Evolutionary conservation across 2,329 filamentous ascomycete genomes (phyloP).

Genomic region (Boeremia exigua): DNA sequence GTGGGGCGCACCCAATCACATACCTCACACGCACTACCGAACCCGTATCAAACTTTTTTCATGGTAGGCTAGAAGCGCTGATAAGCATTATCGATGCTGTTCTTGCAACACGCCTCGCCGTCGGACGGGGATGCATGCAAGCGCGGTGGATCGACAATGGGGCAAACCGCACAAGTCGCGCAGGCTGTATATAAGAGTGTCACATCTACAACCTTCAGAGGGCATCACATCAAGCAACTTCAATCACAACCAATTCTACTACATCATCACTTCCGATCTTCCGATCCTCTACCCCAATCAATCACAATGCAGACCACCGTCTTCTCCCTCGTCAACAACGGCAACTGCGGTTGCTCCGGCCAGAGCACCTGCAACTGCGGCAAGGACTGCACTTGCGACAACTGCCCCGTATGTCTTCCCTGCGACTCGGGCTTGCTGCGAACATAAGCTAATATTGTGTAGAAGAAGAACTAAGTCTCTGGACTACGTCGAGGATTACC

Average conservation of each 20-base stretch:
- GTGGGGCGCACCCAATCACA: constrained; percentile 4
- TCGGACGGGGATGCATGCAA: background rate
- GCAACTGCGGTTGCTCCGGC: constrained; percentile 19
- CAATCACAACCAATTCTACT: background rate
- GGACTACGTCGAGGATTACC: too few relatives aligned
- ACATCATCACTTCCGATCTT: background rate
- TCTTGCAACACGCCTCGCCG: background rate
- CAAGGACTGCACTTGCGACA: constrained; percentile 21
- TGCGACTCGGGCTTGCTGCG: too few relatives aligned
- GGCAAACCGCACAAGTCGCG: constrained; percentile 29
- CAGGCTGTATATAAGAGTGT: constrained; percentile 21
- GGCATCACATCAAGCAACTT: constrained; percentile 1
- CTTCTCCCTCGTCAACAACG: constrained; percentile 13
- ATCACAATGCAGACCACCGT: constrained; percentile 4
- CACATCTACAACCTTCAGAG: too few relatives aligned
- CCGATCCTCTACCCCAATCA: background rate
- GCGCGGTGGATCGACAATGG: background rate
- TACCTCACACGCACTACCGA: background rate
- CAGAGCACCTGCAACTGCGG: constrained; percentile 17
- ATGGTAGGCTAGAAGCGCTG: background rate
- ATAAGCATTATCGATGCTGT: background rate
- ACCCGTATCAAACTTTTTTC: background rate
- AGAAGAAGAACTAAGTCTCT: background rate
- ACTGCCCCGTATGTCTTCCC: constrained; percentile 17
- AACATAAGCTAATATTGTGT: background rate